phyloP scores from a whole-genome alignment of 2,329 filamentous ascomycete genomes.

The Aspergillus persii region DNA sequence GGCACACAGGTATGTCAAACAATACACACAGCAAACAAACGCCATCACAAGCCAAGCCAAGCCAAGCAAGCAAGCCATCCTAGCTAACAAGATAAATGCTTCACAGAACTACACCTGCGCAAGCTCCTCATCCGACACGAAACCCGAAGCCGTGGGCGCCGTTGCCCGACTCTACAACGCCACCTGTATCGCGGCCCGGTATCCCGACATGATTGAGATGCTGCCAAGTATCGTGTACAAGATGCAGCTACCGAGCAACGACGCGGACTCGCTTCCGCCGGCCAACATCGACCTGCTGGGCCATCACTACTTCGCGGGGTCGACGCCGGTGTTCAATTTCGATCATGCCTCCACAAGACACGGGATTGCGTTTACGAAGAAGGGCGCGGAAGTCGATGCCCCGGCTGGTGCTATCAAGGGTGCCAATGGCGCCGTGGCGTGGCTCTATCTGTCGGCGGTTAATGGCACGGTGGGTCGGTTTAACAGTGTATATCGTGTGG shows the following conservation, averaged over 20 bases:
- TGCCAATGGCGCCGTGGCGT: constrained; percentile 67
- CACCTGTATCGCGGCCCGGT: constrained; percentile 70
- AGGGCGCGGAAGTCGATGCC: constrained; percentile 60
- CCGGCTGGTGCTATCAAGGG: constrained; percentile 62
- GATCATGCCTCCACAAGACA: constrained; percentile 52
- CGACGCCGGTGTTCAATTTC: constrained; percentile 76
- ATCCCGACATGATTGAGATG: constrained; percentile 63
- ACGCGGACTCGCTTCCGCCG: constrained; percentile 43
- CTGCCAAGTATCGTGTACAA: constrained; percentile 68
- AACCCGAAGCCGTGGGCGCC: constrained; percentile 68
- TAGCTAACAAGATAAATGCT: constrained; percentile 29
- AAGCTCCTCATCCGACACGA: constrained; percentile 56
- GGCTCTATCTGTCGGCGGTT: constrained; percentile 67
- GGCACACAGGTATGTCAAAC: constrained; percentile 59
- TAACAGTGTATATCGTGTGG: constrained; percentile 76
- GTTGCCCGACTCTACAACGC: constrained; percentile 84
- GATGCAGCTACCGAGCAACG: constrained; percentile 54
- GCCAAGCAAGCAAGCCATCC: too few species aligned
- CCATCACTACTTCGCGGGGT: constrained; percentile 75
- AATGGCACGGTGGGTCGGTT: constrained; percentile 60
- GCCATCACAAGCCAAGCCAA: background rate
- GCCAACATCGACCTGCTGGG: constrained; percentile 66
- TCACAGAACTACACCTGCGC: constrained; percentile 84
- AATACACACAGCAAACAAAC: background rate
- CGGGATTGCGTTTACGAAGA: constrained; percentile 62